These are phyloP conservation scores for Candida koratica DNA, from an alignment of 805 yeast species.

Conservation along the genomic window DNA sequence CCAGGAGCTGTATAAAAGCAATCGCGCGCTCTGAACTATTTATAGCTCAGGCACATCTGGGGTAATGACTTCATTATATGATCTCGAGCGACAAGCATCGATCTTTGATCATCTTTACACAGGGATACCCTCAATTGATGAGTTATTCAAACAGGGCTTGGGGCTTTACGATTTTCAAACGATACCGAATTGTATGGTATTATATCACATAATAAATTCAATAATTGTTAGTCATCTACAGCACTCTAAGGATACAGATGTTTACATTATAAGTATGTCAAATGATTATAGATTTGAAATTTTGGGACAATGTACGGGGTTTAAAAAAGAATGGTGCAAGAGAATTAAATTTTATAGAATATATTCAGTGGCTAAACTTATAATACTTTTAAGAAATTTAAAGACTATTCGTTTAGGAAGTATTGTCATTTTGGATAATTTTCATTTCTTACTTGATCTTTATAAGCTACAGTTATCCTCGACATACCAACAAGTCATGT, in stretches of 20 bases:
- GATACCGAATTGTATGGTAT: conserved; percentile 28
- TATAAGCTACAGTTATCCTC: conserved; percentile 32
- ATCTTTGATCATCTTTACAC: conserved; percentile 2
- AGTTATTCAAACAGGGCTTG: conserved; percentile 4
- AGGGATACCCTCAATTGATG: conserved; percentile 1
- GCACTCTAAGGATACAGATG: conserved; percentile 14
- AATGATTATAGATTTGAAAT: conserved; percentile 27
- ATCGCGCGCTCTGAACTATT: neutral
- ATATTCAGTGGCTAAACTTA: conserved; percentile 11
- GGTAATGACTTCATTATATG: conserved; percentile 5
- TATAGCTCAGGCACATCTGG: neutral
- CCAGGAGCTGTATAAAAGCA: conserved; percentile 1
- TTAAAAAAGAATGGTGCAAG: conserved; percentile 18
- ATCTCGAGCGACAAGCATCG: neutral
- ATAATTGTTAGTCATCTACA: conserved; percentile 28
- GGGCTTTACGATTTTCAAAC: conserved; percentile 36
- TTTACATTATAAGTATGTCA: conserved; percentile 30
- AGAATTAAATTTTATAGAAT: conserved; percentile 7
- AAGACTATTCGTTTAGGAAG: conserved; percentile 1
- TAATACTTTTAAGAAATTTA: conserved; percentile 7
- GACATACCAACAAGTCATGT: conserved; percentile 30
- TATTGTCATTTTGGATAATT: conserved; percentile 24
- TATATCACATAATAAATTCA: conserved; percentile 20
- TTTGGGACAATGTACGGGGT: conserved; percentile 20
- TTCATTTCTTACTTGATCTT: conserved; percentile 34